These are phyloP conservation scores for Cladosporium austrohemisphaericum DNA, from an alignment of 2,329 filamentous ascomycete genomes.

Conservation along the genomic window DNA sequence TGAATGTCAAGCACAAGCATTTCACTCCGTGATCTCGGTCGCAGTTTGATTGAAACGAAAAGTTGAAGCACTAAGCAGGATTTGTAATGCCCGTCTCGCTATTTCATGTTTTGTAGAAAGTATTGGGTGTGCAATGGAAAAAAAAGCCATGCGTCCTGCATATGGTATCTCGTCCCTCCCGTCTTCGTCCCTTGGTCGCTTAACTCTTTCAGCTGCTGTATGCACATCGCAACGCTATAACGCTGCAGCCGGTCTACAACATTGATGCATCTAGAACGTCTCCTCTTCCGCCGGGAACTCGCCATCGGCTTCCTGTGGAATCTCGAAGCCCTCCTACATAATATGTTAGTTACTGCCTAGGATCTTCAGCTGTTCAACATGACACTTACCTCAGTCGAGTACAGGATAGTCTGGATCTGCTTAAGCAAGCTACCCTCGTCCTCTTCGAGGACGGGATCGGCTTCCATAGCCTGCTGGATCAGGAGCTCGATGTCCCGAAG, in stretches of 20 bases:
- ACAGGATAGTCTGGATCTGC: conserved; percentile 93
- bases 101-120: conserved; percentile 7
- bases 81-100: background rate
- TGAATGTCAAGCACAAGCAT: too few relatives aligned
- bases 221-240: conserved; percentile 12
- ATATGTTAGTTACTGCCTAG: background rate
- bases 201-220: conserved; percentile 10
- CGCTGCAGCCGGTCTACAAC: conserved; percentile 6
- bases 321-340: conserved; percentile 65
- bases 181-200: background rate
- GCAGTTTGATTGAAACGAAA: too few relatives aligned
- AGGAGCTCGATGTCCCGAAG: conserved; percentile 93
- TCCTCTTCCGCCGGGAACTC: conserved; percentile 64
- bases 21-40: too few relatives aligned
- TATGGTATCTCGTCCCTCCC: conserved; percentile 8
- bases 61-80: too few relatives aligned
- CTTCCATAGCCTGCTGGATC: conserved; percentile 87
- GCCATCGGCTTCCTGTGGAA: conserved; percentile 72
- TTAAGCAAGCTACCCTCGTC: conserved; percentile 89
- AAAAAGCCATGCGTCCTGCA: background rate
- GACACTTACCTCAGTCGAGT: conserved; percentile 75
- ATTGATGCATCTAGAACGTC: conserved; percentile 56
- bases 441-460: conserved; percentile 89
- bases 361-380: background rate
- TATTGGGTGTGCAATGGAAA: background rate